Conservation (phyloP, 2,329 filamentous ascomycete genomes). For the Aspergillus fischeri region DNA sequence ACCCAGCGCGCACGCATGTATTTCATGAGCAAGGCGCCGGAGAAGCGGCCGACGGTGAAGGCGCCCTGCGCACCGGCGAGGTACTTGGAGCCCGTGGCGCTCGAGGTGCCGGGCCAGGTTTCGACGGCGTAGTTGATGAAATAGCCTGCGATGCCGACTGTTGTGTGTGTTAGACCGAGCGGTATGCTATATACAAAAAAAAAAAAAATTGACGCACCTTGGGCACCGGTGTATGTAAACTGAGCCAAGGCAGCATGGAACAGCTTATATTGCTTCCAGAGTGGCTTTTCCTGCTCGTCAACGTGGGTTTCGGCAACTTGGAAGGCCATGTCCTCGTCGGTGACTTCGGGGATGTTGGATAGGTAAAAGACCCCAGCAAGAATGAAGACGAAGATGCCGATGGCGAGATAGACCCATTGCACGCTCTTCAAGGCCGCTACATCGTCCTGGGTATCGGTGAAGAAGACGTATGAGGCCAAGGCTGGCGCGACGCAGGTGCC, state of each 20-base stretch:
- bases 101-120: conserved; percentile 51
- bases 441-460: conserved; percentile 58
- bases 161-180: conserved; percentile 6
- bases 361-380: conserved; percentile 65
- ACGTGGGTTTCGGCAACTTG: conserved; percentile 56
- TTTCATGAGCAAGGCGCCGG: conserved; percentile 63
- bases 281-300: conserved; percentile 55
- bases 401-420: conserved; percentile 77
- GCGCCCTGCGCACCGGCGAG: conserved; percentile 69
- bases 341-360: conserved; percentile 67
- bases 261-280: conserved; percentile 67
- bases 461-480: conserved; percentile 69
- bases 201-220: conserved; percentile 42
- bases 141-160: conserved; percentile 51
- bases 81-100: conserved; percentile 61
- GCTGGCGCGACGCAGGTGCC: conserved; percentile 71
- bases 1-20: conserved; percentile 65
- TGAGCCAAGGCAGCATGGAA: conserved; percentile 74
- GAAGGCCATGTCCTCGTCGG: conserved; percentile 63
- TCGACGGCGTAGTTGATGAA: conserved; percentile 72
- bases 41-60: conserved; percentile 70
- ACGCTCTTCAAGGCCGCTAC: conserved; percentile 60
- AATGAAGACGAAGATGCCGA: conserved; percentile 66
- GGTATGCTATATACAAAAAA: neutral
- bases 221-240: conserved; percentile 76